Conservation (phyloP, 2,329 filamentous ascomycete genomes). For the Teratosphaeria pseudoeucalypti region DNA sequence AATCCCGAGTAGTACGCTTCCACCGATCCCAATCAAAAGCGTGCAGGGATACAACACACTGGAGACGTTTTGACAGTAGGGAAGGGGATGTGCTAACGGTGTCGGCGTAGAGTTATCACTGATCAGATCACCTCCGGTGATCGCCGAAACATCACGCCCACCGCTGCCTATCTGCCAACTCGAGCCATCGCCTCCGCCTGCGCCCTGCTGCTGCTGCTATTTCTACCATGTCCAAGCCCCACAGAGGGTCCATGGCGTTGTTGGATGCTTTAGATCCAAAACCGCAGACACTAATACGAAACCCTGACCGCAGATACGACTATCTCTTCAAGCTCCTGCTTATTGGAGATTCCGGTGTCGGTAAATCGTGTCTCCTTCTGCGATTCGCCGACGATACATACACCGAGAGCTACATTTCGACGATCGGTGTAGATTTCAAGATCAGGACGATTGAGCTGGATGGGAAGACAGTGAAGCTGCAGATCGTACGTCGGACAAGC, state of each 20-base stretch:
- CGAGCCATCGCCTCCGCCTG: background rate
- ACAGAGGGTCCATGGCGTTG: slow-evolving; percentile 3
- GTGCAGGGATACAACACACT: background rate
- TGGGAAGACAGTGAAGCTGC: slow-evolving; percentile 98
- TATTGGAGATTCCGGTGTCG: slow-evolving; percentile 99
- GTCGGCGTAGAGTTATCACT: slow-evolving; percentile 5
- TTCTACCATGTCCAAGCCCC: slow-evolving; percentile 7
- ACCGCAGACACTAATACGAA: slow-evolving; percentile 1
- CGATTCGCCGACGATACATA: slow-evolving; percentile 99
- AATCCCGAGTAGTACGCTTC: slow-evolving; percentile 80
- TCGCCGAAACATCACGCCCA: background rate
- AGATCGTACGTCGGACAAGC: slow-evolving; percentile 65
- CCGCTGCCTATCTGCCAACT: background rate
- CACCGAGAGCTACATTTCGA: slow-evolving; percentile 99
- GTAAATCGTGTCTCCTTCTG: slow-evolving; percentile 97
- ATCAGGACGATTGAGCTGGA: slow-evolving; percentile 99
- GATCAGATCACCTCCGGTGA: slow-evolving; percentile 5
- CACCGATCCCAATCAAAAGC: background rate
- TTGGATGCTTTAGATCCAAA: slow-evolving; percentile 2
- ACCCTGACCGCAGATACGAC: slow-evolving; percentile 67
- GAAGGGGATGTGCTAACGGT: background rate
- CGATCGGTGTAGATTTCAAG: slow-evolving; percentile 99
- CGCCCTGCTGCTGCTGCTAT: background rate
- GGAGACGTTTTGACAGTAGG: background rate
- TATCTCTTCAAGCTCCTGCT: slow-evolving; percentile 99